Conservation (phyloP, 257 asterid species). For the Galeopsis tetrahit region DNA sequence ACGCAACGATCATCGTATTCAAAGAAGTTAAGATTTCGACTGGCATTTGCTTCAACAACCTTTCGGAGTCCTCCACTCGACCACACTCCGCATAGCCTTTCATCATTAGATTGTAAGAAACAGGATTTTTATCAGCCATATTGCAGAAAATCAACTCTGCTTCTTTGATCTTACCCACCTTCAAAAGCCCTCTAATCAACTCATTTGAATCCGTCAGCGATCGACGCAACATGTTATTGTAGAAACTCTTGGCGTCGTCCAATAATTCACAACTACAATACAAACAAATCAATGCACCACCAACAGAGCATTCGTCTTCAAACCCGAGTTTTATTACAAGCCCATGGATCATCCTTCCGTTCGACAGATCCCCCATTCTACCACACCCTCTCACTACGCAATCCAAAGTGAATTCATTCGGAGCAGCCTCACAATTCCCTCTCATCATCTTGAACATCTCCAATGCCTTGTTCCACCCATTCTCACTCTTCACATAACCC, state of each 20-base stretch:
- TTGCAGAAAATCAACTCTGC: constrained; percentile 60
- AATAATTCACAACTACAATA: constrained; percentile 53
- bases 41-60: constrained; percentile 57
- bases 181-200: constrained; percentile 58
- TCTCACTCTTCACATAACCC: constrained; percentile 66
- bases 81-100: constrained; percentile 70
- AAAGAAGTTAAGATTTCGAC: constrained; percentile 45
- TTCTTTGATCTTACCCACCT: constrained; percentile 51
- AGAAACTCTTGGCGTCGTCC: constrained; percentile 59
- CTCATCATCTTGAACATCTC: constrained; percentile 67
- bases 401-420: constrained; percentile 83
- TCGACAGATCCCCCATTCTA: constrained; percentile 42
- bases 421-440: constrained; percentile 48
- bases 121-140: constrained; percentile 46
- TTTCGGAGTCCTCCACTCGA: constrained; percentile 52
- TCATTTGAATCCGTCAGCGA: constrained; percentile 46
- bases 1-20: constrained; percentile 74
- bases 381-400: constrained; percentile 66
- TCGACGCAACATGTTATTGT: constrained; percentile 39
- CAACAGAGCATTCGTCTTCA: constrained; percentile 50
- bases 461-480: constrained; percentile 55
- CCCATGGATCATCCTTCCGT: constrained; percentile 67
- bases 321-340: constrained; percentile 60
- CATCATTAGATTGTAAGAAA: constrained; percentile 70
- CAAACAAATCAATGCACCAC: constrained; percentile 60